Conservation (phyloP, 2,329 filamentous ascomycete species). For the Ophiostoma angusticollis region DNA sequence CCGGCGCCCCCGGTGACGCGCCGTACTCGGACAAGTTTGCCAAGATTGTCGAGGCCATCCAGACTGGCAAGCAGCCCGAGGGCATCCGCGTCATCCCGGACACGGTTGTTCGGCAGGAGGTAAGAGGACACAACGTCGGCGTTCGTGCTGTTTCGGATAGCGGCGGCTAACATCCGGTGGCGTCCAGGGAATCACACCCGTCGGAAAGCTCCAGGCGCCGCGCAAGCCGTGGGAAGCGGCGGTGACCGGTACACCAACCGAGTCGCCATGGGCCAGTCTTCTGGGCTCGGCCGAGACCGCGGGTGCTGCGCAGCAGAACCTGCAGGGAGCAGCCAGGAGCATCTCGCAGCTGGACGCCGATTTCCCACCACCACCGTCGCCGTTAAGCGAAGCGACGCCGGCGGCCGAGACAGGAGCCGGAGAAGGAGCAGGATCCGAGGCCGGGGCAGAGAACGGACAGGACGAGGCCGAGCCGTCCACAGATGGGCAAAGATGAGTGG, state of each 20-base stretch:
- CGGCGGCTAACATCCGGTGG: too few relatives aligned
- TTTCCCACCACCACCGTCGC: too few relatives aligned
- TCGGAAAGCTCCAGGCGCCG: conserved; percentile 34
- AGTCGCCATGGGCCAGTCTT: conserved; percentile 1
- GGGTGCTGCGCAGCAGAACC: too few relatives aligned
- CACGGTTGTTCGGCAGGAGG: conserved; percentile 59
- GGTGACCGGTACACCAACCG: conserved; percentile 1
- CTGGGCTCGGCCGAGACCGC: too few relatives aligned
- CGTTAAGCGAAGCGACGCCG: not conserved
- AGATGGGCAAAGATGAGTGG: too few relatives aligned
- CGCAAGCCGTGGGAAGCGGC: conserved; percentile 70
- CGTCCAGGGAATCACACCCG: conserved; percentile 31
- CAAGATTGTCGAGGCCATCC: conserved; percentile 74
- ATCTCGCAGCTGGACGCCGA: too few relatives aligned
- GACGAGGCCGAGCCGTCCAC: too few relatives aligned
- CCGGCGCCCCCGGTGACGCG: conserved; percentile 23
- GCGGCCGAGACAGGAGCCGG: not conserved
- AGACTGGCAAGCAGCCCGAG: conserved; percentile 68
- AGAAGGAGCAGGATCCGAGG: too few relatives aligned
- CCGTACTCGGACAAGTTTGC: conserved; percentile 77
- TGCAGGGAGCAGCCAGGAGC: too few relatives aligned
- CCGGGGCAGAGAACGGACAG: too few relatives aligned
- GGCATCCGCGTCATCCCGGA: conserved; percentile 80
- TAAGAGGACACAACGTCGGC: too few relatives aligned
- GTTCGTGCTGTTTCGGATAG: too few relatives aligned